Evolutionary conservation across 1,284 basidiomycete species (phyloP).

Genomic region (Papiliotrema flavescens): DNA sequence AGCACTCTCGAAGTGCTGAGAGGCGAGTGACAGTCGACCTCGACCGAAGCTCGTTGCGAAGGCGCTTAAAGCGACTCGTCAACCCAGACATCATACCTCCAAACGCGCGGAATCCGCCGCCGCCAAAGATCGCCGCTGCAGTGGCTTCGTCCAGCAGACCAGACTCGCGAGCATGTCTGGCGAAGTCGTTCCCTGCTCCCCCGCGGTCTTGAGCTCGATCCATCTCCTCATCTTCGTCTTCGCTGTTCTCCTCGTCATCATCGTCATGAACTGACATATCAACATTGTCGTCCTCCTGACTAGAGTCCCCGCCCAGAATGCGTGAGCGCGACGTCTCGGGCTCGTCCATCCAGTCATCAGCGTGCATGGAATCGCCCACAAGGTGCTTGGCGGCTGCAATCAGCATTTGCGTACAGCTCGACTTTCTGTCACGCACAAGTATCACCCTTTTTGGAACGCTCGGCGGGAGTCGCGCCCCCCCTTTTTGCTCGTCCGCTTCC

Average conservation of each 20-base stretch:
- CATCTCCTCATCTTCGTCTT: constrained; percentile 46
- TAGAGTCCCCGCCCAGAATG: constrained; percentile 22
- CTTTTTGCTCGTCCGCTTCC: constrained; percentile 19
- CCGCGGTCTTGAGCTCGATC: constrained; percentile 11
- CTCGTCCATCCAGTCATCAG: constrained; percentile 50
- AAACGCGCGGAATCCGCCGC: constrained; percentile 53
- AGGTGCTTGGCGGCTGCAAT: constrained; percentile 52
- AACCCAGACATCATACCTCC: constrained; percentile 87
- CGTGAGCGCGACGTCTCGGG: constrained; percentile 15
- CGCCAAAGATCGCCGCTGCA: constrained; percentile 63
- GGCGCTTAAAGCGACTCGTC: constrained; percentile 77
- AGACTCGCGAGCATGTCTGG: constrained; percentile 54
- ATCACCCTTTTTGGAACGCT: constrained; percentile 41
- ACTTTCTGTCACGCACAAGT: constrained; percentile 14
- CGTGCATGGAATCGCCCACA: constrained; percentile 64
- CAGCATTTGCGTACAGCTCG: constrained; percentile 1
- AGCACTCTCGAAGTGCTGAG: constrained; percentile 87
- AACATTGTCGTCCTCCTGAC: constrained; percentile 70
- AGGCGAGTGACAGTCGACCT: constrained; percentile 77
- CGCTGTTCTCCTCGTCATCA: constrained; percentile 55
- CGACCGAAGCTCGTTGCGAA: constrained; percentile 82
- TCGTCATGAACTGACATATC: constrained; percentile 53
- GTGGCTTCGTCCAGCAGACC: constrained; percentile 63
- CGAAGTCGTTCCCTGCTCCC: constrained; percentile 17
- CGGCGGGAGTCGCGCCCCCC: constrained; percentile 13